phyloP scores from a whole-genome alignment of 1,284 basidiomycete species.

The Nidula niveotomentosa region DNA sequence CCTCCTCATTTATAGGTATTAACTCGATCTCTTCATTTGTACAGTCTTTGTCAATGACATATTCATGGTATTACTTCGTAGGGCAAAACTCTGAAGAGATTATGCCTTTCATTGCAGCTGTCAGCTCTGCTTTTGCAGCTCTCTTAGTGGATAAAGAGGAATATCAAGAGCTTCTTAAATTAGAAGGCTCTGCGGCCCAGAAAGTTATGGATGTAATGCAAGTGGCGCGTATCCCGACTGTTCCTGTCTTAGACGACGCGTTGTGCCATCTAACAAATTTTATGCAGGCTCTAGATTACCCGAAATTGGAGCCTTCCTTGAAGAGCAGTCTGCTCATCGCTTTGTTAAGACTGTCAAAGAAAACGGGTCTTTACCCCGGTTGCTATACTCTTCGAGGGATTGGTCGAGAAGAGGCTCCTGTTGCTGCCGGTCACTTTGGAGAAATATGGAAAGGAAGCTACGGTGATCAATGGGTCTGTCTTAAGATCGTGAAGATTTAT shows the following conservation, averaged over 20 bases:
- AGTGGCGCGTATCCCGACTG: neutral
- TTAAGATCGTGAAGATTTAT: slow-evolving; percentile 18
- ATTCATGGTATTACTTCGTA: too few relatives aligned
- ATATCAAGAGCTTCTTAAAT: slow-evolving; percentile 6
- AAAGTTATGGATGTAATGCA: slow-evolving; percentile 18
- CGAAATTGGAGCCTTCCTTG: neutral
- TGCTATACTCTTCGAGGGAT: slow-evolving; percentile 18
- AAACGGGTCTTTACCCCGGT: slow-evolving; percentile 17
- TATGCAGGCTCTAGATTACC: too few relatives aligned
- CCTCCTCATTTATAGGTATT: too few relatives aligned
- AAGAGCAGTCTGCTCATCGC: slow-evolving; percentile 14
- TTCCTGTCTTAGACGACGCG: too few relatives aligned
- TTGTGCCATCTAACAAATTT: too few relatives aligned
- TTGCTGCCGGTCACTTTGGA: slow-evolving; percentile 15
- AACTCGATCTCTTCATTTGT: too few relatives aligned
- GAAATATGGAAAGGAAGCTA: slow-evolving; percentile 19
- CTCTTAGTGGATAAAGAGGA: neutral
- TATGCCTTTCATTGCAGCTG: too few relatives aligned
- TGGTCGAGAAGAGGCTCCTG: slow-evolving; percentile 2
- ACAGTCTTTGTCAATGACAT: too few relatives aligned
- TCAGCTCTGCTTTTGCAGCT: too few relatives aligned
- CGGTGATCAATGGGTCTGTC: slow-evolving; percentile 13
- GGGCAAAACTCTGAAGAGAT: too few relatives aligned
- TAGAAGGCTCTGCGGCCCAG: slow-evolving; percentile 9
- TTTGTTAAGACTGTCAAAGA: slow-evolving; percentile 14